A percentile compares a stretch with the other conserved stretches of the same genome.
Conservation (phyloP, 768 basidiomycete genomes). For the Tricholoma hemisulphureum region DNA sequence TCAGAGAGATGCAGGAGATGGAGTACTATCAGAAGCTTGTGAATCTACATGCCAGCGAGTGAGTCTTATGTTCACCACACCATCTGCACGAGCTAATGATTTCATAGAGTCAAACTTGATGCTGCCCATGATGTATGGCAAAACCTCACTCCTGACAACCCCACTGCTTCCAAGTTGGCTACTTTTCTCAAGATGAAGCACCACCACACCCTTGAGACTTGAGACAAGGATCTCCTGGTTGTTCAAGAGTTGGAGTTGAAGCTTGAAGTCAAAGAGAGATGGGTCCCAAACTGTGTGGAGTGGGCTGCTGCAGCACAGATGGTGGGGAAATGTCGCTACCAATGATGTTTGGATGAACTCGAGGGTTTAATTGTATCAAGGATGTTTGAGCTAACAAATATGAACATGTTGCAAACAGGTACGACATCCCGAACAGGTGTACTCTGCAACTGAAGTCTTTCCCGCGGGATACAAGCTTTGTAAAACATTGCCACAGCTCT, state of each 20-base stretch:
- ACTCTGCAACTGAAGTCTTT: background rate
- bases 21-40: slow-evolving; percentile 2
- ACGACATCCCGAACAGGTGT: too few species aligned
- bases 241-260: too few species aligned
- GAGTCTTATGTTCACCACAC: background rate
- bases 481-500: slow-evolving; percentile 25
- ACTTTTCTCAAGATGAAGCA: too few species aligned
- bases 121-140: too few species aligned
- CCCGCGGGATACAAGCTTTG: slow-evolving; percentile 32
- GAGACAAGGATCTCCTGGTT: too few species aligned
- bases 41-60: background rate
- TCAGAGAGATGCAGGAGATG: slow-evolving; percentile 1
- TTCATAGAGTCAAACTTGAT: too few species aligned
- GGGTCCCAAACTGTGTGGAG: slow-evolving; percentile 8
- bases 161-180: too few species aligned
- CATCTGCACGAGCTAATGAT: background rate
- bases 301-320: slow-evolving; percentile 11
- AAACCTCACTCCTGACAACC: too few species aligned
- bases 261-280: background rate
- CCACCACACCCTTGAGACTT: too few species aligned
- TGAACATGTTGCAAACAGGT: too few species aligned
- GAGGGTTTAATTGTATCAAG: slow-evolving; percentile 18
- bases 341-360: slow-evolving; percentile 18
- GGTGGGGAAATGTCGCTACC: slow-evolving; percentile 8
- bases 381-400: slow-evolving; percentile 22